Evolutionary conservation across 495 filamentous ascomycete species (phyloP).

Genomic region (Podospora pseudocomata): DNA sequence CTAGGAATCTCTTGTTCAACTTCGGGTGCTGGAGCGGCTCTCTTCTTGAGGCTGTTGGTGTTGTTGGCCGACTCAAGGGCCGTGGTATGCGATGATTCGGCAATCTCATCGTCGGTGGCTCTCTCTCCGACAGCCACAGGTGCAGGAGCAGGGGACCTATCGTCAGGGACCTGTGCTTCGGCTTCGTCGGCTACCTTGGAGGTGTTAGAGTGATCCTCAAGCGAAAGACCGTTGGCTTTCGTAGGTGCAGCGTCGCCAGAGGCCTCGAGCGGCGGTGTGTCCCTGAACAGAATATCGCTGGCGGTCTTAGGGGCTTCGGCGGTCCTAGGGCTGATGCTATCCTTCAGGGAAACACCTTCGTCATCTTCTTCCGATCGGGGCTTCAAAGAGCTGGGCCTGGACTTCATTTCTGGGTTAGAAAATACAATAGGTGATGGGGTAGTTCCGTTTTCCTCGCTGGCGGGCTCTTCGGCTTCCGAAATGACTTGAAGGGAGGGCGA

Average conservation of each 20-base stretch:
- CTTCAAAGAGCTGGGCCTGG: conserved; percentile 11
- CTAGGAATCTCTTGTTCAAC: neutral
- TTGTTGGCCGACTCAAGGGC: neutral
- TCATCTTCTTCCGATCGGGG: conserved; percentile 28
- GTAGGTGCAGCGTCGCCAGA: neutral
- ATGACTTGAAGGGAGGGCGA: conserved; percentile 32
- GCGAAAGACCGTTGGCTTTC: neutral
- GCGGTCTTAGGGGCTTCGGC: neutral
- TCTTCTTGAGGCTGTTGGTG: conserved; percentile 1
- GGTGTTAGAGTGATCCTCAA: neutral
- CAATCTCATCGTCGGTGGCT: neutral
- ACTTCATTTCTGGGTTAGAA: conserved; percentile 19
- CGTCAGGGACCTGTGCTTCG: neutral
- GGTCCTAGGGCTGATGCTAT: conserved; percentile 12
- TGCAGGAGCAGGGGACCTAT: neutral
- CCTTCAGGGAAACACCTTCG: conserved; percentile 31
- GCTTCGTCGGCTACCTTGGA: neutral
- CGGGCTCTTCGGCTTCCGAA: conserved; percentile 25
- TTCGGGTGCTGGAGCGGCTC: neutral
- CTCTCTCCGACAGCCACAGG: neutral
- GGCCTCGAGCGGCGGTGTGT: neutral
- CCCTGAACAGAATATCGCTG: no score
- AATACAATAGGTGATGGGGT: conserved; percentile 15
- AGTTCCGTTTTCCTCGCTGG: conserved; percentile 14
- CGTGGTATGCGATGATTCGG: neutral